Evolutionary conservation across 495 filamentous ascomycete species (phyloP).

Genomic region (Talaromyces adpressus): DNA sequence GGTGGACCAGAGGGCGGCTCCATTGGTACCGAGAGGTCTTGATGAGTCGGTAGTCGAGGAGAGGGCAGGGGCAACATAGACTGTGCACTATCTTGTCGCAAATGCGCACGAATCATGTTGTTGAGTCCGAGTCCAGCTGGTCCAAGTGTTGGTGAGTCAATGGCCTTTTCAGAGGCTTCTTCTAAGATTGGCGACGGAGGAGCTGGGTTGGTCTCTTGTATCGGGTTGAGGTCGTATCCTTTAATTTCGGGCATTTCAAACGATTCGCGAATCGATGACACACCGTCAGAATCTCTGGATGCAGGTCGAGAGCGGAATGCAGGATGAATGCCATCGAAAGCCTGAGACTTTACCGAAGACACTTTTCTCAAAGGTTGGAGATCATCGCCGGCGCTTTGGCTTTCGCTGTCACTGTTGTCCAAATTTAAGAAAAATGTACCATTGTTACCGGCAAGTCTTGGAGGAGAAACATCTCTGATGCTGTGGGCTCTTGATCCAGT

Average conservation of each 20-base stretch:
- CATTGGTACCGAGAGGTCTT: background rate
- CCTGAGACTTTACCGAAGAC: slow-evolving; percentile 19
- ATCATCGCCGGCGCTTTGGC: slow-evolving; percentile 22
- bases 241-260: slow-evolving; percentile 29
- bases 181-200: slow-evolving; percentile 14
- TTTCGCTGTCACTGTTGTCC: slow-evolving; percentile 37
- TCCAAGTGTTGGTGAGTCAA: slow-evolving; percentile 78
- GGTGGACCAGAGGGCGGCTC: background rate
- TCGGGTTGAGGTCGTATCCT: slow-evolving; percentile 38
- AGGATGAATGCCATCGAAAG: slow-evolving; percentile 24
- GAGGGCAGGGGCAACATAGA: slow-evolving; percentile 59
- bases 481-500: slow-evolving; percentile 3
- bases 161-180: slow-evolving; percentile 27
- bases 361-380: slow-evolving; percentile 17
- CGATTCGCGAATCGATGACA: slow-evolving; percentile 7
- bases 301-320: slow-evolving; percentile 19
- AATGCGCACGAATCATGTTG: slow-evolving; percentile 77
- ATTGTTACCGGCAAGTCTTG: slow-evolving; percentile 10
- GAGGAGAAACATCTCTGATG: slow-evolving; percentile 27
- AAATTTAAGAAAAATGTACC: slow-evolving; percentile 38
- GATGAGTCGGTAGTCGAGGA: slow-evolving; percentile 18
- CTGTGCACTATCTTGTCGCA: slow-evolving; percentile 75
- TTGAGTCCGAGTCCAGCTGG: slow-evolving; percentile 60
- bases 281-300: slow-evolving; percentile 9
- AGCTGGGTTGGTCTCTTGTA: slow-evolving; percentile 24